Evolutionary conservation across 2,329 filamentous ascomycete species (phyloP).

Genomic region (Tricladium varicosporioides): DNA sequence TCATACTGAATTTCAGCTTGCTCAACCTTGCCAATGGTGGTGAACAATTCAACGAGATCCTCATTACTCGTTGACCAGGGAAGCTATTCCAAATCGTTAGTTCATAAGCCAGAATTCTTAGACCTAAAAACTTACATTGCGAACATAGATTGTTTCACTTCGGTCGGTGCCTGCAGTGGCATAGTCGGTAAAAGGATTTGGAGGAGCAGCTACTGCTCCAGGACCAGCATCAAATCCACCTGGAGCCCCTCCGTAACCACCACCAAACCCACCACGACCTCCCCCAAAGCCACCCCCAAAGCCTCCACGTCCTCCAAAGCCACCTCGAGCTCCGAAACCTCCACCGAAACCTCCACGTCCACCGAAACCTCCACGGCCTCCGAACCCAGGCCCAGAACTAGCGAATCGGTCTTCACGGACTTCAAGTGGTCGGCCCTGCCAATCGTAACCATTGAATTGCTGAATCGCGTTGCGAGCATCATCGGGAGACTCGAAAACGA

Average conservation of each 20-base stretch:
- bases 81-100: slow-evolving; percentile 57
- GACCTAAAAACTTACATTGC: slow-evolving; percentile 75
- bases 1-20: slow-evolving; percentile 99
- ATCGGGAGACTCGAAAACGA: slow-evolving; percentile 91
- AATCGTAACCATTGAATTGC: slow-evolving; percentile 98
- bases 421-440: slow-evolving; percentile 90
- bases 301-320: slow-evolving; percentile 53
- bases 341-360: slow-evolving; percentile 45
- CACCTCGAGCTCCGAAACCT: slow-evolving; percentile 56
- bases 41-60: slow-evolving; percentile 93
- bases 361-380: slow-evolving; percentile 43
- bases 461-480: slow-evolving; percentile 95
- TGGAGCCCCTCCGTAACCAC: slow-evolving; percentile 42
- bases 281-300: slow-evolving; percentile 58
- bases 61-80: slow-evolving; percentile 99
- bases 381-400: slow-evolving; percentile 48
- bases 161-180: slow-evolving; percentile 84
- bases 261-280: slow-evolving; percentile 42
- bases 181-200: slow-evolving; percentile 92
- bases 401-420: slow-evolving; percentile 97
- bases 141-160: slow-evolving; percentile 85
- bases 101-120: not conserved
- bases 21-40: slow-evolving; percentile 95
- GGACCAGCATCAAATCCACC: slow-evolving; percentile 46
- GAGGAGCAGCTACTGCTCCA: slow-evolving; percentile 52